Percentiles rank a stretch among this genome's conserved stretches.
Conservation (phyloP, 805 yeast genomes). For the Candida quercuum region DNA sequence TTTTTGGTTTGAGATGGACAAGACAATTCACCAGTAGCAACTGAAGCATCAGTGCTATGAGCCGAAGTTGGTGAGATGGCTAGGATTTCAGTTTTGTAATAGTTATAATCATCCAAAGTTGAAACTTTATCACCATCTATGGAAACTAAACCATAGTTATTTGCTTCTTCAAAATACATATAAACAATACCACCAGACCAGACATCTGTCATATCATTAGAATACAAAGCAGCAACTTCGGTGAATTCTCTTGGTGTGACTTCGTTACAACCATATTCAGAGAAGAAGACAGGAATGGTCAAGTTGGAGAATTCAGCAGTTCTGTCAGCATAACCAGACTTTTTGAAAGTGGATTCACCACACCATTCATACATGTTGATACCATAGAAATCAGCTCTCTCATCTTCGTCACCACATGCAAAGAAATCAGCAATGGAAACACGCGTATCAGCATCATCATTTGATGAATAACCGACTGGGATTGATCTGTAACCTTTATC, state of each 20-base stretch:
- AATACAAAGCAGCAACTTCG: constrained; percentile 63
- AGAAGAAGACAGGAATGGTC: constrained; percentile 71
- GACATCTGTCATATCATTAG: constrained; percentile 67
- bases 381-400: constrained; percentile 76
- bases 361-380: constrained; percentile 91
- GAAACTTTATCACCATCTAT: constrained; percentile 40
- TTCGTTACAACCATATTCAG: constrained; percentile 78
- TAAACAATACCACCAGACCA: constrained; percentile 92
- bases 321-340: constrained; percentile 63
- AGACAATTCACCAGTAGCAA: constrained; percentile 40
- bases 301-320: constrained; percentile 60
- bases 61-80: constrained; percentile 49
- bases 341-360: constrained; percentile 51
- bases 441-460: constrained; percentile 67
- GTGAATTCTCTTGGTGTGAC: constrained; percentile 67
- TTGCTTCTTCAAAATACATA: constrained; percentile 76
- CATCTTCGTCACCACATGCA: constrained; percentile 64
- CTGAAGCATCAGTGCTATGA: constrained; percentile 31
- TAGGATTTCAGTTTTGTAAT: constrained; percentile 57
- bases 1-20: constrained; percentile 54
- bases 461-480: constrained; percentile 81
- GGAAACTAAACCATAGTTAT: constrained; percentile 69
- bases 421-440: constrained; percentile 67
- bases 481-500: constrained; percentile 57
- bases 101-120: constrained; percentile 58